These are phyloP conservation scores for Micromonas pusilla DNA, from an alignment of 139 green algal genomes.

Conservation along the genomic window DNA sequence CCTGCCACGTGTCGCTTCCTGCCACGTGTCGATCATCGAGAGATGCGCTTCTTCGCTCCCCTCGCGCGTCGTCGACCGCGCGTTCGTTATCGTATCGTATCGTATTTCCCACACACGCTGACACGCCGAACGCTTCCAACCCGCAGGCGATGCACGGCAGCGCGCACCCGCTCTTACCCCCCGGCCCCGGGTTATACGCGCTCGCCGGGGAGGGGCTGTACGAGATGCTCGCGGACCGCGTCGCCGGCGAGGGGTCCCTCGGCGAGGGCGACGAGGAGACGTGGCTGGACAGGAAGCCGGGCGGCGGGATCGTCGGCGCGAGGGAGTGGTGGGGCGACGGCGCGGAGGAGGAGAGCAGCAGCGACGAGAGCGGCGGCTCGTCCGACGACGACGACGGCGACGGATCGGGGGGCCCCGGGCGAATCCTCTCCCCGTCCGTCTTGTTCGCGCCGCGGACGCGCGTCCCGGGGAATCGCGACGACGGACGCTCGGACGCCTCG, in stretches of 20 bases:
- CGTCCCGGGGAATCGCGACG: too few relatives aligned
- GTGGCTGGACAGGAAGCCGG: background rate
- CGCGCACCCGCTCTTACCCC: conserved; percentile 73
- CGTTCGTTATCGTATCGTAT: too few relatives aligned
- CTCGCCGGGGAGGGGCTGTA: conserved; percentile 36
- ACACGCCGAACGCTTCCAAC: too few relatives aligned
- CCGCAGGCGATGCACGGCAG: conserved; percentile 50
- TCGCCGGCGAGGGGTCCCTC: background rate
- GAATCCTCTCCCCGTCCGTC: background rate
- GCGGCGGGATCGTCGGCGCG: background rate
- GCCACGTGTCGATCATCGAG: too few relatives aligned
- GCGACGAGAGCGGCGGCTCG: background rate
- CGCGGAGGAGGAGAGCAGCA: background rate
- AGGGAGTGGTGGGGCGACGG: background rate
- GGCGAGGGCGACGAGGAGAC: conserved; percentile 7
- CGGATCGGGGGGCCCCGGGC: background rate
- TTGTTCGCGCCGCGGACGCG: too few relatives aligned
- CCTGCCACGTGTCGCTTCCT: too few relatives aligned
- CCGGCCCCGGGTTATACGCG: conserved; percentile 58
- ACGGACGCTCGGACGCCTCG: background rate
- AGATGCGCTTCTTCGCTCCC: too few relatives aligned
- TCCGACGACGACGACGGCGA: background rate
- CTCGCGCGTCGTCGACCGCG: too few relatives aligned
- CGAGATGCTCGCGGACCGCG: background rate
- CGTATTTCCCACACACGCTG: too few relatives aligned